Base-by-base conservation (phyloP, 805 yeast species). In the Nakazawaea sp. region DNA sequence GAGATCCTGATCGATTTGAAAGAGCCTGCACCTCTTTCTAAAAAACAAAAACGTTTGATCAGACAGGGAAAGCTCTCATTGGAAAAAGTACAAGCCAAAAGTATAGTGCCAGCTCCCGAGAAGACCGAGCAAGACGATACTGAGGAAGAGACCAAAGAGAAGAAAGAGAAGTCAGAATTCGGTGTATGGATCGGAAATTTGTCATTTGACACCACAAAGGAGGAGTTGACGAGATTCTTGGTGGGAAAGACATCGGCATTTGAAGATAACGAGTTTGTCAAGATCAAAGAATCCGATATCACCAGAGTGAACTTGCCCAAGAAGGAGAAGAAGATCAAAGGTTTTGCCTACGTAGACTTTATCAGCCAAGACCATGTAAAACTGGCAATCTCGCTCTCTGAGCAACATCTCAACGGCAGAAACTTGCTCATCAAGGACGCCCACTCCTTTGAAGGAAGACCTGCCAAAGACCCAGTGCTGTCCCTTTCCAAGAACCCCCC, bases 161-260 rank as follows among this genome's bases (percentile, higher is more conserved):
- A 15, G 24, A 33, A 35, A 24, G 64, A 63, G 35, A 66, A 66
- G 51, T 70, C 80, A 4, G 74, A 70, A 38, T 73, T 62, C 49
- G 94, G 94, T 31, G 92, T 88, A 25, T 92, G 98, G 98, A 74
- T 92, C 32, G 98, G 98, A 30, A 92, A 92, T 55, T 61, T 92
- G 45, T 70, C 96, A 0, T 92, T 81, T 51, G 92, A 85, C 36
- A 86, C 96, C 4, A 68, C 79, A 0, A 77, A 72, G 48, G 90
- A 82, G 25, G 94, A 88, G 45, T 52, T 92, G 24, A 62, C 64
- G 11, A 68, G 78, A 37, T 87, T 82, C 45, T 58, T 92, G 6
- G 61, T 69, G 1, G 69, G 73, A 8, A 84, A 81, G 52, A 73
- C 90, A 0, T 51, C 61, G 12, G 61, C 54, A 1, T 53, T 51